phyloP scores from a whole-genome alignment of 2,329 filamentous ascomycete genomes.

The Cadophora malorum region DNA sequence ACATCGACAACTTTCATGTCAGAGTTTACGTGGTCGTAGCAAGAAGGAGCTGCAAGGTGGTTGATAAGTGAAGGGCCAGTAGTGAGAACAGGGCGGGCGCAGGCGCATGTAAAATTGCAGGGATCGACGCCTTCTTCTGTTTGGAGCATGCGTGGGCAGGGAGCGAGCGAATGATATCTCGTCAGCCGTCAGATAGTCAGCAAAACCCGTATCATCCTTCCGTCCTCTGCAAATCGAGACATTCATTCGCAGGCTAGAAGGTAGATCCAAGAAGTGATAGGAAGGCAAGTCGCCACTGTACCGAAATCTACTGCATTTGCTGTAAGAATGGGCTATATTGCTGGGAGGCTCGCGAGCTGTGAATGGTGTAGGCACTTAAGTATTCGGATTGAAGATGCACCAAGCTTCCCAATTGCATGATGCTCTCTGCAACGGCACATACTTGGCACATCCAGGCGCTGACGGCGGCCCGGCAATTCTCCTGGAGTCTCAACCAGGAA shows the following conservation, averaged over 20 bases:
- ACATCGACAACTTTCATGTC: background rate
- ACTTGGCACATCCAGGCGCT: constrained; percentile 19
- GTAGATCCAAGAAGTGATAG: background rate
- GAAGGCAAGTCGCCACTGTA: background rate
- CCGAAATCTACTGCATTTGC: background rate
- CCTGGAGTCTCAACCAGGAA: background rate
- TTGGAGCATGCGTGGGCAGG: background rate
- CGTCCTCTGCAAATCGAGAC: background rate
- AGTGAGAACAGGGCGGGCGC: constrained; percentile 8
- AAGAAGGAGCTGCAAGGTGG: constrained; percentile 1
- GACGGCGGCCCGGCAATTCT: background rate
- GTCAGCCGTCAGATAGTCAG: constrained; percentile 15
- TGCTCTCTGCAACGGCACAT: constrained; percentile 10
- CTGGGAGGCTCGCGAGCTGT: background rate
- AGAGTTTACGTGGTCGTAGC: background rate
- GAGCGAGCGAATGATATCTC: background rate
- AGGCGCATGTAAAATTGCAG: constrained; percentile 8
- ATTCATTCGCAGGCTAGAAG: background rate
- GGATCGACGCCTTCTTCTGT: constrained; percentile 18
- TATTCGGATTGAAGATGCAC: background rate
- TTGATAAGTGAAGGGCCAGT: background rate
- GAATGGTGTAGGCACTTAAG: too few species aligned
- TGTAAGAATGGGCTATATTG: background rate
- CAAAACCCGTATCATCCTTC: constrained; percentile 6
- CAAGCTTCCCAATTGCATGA: background rate